Base-by-base conservation (phyloP, 2,329 filamentous ascomycete species). In the Claviceps sp. region DNA sequence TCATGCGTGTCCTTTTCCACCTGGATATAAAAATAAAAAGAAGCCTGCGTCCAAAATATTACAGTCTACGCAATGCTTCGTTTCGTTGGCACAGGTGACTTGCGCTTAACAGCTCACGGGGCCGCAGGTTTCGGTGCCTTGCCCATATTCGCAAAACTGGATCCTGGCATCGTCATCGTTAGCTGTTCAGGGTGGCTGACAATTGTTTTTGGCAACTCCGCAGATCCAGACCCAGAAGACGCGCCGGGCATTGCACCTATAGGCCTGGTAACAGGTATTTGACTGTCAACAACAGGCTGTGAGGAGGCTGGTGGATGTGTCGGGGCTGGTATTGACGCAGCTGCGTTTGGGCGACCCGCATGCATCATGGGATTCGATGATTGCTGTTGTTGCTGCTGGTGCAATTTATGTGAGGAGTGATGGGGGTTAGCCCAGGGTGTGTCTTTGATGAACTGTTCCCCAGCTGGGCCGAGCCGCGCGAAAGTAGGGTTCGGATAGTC, bases 381-480 rank as follows among this genome's bases (percentile, higher is more conserved):
- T 63, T 59, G 67, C 42, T 70, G 39, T 22, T 22, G n/a, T 42
- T 42, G 42, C 2, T 44, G 42, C 3, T 23, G 67, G 43, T 69
- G 65, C 50, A 71, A 64, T 55, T 79, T 76, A 62, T 88, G 83
- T 9, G 81, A 54, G n/a, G 85, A 82, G 62, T 88, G 84, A 58
- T 91, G 87, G 17, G 89, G 88, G 63, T 95, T 95, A 38, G 89
- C 88, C 90, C 90, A 96, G 1, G 89, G 85, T 5, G 87, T 95
- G 58, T 91, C 84, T 61, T 94, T 87, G 51, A 95, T 77, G 59
- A 93, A 95, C 56, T 91, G 85, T 65, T 94, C 88, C 60, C 87
- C 86, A 23, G 86, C 86, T 40, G 84, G 78, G 60, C 79, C 77
- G 54, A 80, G 67, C 60, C 72, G 70, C 20, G 68, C 67, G 47